These are phyloP conservation scores for Clathrus columnatus DNA, from an alignment of 768 basidiomycete genomes.

Conservation along the genomic window DNA sequence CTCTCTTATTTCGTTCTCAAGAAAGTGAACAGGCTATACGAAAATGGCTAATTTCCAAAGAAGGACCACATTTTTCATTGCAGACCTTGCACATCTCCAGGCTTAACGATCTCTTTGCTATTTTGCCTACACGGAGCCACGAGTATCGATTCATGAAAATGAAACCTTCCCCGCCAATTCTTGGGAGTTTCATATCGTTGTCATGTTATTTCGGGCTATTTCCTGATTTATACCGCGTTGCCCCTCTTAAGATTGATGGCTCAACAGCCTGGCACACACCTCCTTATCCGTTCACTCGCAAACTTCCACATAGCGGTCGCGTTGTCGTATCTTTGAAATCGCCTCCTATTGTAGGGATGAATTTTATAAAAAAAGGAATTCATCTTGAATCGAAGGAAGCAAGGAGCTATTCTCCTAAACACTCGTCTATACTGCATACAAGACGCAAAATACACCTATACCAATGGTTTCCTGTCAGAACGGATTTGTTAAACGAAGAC, in stretches of 20 bases:
- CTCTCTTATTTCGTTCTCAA: background rate
- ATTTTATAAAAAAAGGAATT: background rate
- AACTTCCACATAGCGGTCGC: background rate
- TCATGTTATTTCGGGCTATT: background rate
- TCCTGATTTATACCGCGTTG: constrained; percentile 1
- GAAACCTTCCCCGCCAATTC: background rate
- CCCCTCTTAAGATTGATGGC: background rate
- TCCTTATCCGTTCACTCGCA: background rate
- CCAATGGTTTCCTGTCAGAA: constrained; percentile 1
- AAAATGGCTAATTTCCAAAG: constrained; percentile 3
- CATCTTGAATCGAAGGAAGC: background rate
- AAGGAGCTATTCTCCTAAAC: too few relatives aligned
- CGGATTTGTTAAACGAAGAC: background rate
- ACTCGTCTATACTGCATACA: background rate
- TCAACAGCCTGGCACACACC: constrained; percentile 1
- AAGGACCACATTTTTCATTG: background rate
- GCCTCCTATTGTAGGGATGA: constrained; percentile 1
- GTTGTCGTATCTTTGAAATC: constrained; percentile 1
- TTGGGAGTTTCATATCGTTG: background rate
- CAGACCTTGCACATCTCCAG: background rate
- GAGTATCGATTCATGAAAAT: background rate
- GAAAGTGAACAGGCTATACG: background rate
- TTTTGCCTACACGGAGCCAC: constrained; percentile 3
- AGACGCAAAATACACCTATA: background rate
- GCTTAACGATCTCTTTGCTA: background rate